Evolutionary conservation across 306 rosid species (phyloP), one percentile per base, ranked within the genome.

Genomic region (Macrotyloma uniflorum): DNA sequence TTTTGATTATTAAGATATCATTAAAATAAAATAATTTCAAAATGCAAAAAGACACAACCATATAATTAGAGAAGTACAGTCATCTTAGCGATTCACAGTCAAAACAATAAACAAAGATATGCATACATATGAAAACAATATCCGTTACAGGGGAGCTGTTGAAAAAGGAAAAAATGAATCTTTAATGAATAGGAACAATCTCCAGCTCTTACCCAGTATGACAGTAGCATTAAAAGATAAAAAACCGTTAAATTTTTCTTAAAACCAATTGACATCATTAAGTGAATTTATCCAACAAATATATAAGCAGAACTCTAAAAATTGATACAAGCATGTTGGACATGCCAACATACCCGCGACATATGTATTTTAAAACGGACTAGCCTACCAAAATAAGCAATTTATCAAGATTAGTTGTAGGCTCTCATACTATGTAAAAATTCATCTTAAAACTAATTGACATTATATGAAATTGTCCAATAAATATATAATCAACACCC

Each of bases 31-130:
- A 33, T 35, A 36, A 76, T 49, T 22, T 16, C 33, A 35, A 32
- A 63, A 15, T 36, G 53, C 47, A 18, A 18, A 42, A 57, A 51
- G 12, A 5, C 61, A 54, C 18, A 62, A 30, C 15, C 10, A 76
- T 26, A 50, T 50, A 76, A 43, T 43, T 4, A 73, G 72, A 58
- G 45, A 30, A 75, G 59, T 70, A 32, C 42, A 57, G 23, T 36
- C 63, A 51, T 65, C 57, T 19, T 23, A 26, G 9, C 5, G 45
- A 45, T 32, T 33, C 36, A 26, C 13, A 30, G 10, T 49, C 2
- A 11, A 45, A 74, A 55, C 46, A n/a, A 40, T 42, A 24, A 55
- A 1, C 9, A 0, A 51, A 8, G 46, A 20, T 36, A 53, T 53
- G 69, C 62, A 72, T 30, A 1, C 16, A 62, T 53, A 23, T 15